These are phyloP conservation scores for Colletotrichum viniferum DNA, from an alignment of 2,329 filamentous ascomycete species.

Conservation along the genomic window DNA sequence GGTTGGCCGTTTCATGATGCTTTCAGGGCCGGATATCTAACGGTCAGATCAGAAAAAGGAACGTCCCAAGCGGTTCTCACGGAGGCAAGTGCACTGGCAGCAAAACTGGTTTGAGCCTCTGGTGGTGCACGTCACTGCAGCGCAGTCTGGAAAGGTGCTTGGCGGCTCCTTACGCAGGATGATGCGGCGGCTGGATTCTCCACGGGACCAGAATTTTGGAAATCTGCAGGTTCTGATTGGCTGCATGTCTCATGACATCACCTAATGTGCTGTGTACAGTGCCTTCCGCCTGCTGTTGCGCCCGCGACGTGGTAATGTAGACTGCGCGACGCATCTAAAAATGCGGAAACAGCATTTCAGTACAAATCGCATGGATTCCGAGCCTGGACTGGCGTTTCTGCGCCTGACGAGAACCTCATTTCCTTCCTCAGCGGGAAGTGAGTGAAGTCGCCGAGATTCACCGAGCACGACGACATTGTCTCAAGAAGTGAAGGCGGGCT, in stretches of 20 bases:
- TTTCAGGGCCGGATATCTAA: not conserved
- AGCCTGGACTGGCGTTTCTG: not conserved
- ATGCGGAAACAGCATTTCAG: not conserved
- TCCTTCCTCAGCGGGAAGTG: not conserved
- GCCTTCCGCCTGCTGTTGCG: not conserved
- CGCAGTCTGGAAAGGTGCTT: not conserved
- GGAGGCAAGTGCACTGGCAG: not conserved
- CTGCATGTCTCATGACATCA: conserved; percentile 6
- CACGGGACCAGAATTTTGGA: not conserved
- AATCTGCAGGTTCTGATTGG: conserved; percentile 4
- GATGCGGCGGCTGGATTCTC: not conserved
- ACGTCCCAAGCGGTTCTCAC: not conserved
- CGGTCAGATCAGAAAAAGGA: not conserved
- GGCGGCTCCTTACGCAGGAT: not conserved
- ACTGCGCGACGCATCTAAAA: not conserved
- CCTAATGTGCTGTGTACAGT: not conserved
- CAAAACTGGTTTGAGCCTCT: not conserved
- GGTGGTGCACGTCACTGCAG: not conserved
- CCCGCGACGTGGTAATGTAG: not conserved
- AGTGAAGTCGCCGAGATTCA: conserved; percentile 1
- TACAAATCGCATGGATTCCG: not conserved
- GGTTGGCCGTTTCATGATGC: conserved; percentile 17
- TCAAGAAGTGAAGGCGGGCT: not conserved
- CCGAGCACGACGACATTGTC: not conserved
- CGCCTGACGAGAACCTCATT: not conserved